Base-by-base conservation (phyloP, 164 flowering plant genomes). In the Protea cynaroides region DNA sequence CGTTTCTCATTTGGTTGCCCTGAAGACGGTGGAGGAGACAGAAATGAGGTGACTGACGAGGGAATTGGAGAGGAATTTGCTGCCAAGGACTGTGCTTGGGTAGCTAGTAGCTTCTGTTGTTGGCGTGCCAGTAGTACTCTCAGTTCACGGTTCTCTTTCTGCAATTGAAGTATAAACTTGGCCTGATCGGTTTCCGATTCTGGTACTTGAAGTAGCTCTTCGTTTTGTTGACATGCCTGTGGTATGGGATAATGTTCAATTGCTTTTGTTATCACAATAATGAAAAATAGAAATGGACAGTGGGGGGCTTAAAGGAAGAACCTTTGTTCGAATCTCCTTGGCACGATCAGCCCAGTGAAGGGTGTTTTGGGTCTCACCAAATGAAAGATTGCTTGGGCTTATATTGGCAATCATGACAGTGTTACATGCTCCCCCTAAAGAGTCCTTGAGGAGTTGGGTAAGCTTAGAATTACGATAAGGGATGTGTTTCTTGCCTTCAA, bases 321-420 rank as follows among this genome's bases (percentile, higher is more conserved):
- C 98, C 98, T 89, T 88, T 56, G 86, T 83, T 7, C 91, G 79
- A 53, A 92, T 89, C 72, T 92, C 88, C 81, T 92, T 92, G 63
- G 96, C 98, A 38, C 98, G 83, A 65, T 92, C 95, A 67, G 96
- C 98, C 98, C 98, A 92, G 64, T 92, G 95, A 18, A 92, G 91
- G 11, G 98, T 92, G 72, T 89, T 92, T 56, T 92, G 98, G 21
- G 96, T 89, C 74, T 92, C 98, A 22, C 92, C 92, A 64, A 92
- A 88, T 19, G 91, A 78, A 38, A 83, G 83, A 68, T 82, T 89
- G 81, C 95, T 84, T 36, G 98, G 98, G 78, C 98, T 86, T 61
- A 92, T 85, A 65, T 92, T 92, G 23, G 98, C 96, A 62, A 92
- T 92, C 98, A 92, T 92, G 22, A 88, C 95, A 43, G 98, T 89